A percentile compares a stretch with the other conserved stretches of the same genome.
Evolutionary conservation across 2,329 filamentous ascomycete species (phyloP).

Genomic region (Nakataea oryzae): DNA sequence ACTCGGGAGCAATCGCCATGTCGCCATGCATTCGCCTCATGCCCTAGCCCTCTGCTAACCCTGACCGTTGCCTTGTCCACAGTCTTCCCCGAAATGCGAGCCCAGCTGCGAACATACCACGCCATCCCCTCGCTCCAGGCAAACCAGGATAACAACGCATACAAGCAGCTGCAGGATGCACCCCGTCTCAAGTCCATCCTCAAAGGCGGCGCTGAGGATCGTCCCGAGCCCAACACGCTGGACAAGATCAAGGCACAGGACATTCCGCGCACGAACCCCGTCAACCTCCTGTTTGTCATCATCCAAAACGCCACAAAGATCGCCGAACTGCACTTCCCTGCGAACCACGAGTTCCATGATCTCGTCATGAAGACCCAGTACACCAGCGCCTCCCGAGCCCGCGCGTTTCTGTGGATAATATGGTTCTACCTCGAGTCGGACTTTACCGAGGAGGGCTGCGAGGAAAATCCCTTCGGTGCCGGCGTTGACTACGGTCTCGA

Average conservation of each 20-base stretch:
- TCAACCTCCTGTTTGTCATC: slow-evolving; percentile 93
- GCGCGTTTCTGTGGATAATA: slow-evolving; percentile 92
- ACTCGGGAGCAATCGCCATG: not conserved
- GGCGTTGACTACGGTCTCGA: slow-evolving; percentile 56
- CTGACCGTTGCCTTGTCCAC: slow-evolving; percentile 5
- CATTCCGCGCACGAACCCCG: slow-evolving; percentile 78
- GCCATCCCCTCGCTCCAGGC: slow-evolving; percentile 94
- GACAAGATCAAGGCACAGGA: slow-evolving; percentile 64
- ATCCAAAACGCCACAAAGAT: slow-evolving; percentile 84
- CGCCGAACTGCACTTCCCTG: slow-evolving; percentile 83
- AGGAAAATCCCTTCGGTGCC: slow-evolving; percentile 81
- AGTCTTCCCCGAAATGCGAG: slow-evolving; percentile 99
- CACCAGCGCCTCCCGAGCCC: slow-evolving; percentile 72
- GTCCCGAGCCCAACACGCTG: slow-evolving; percentile 70
- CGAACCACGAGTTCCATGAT: slow-evolving; percentile 85
- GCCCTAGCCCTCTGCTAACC: slow-evolving; percentile 8
- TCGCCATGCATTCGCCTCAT: not conserved
- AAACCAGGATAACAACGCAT: slow-evolving; percentile 86
- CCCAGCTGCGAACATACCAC: slow-evolving; percentile 93
- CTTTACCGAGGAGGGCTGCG: slow-evolving; percentile 77
- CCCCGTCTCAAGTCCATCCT: slow-evolving; percentile 93
- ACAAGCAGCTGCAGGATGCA: slow-evolving; percentile 96
- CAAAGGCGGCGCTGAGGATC: slow-evolving; percentile 90
- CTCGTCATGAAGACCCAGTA: slow-evolving; percentile 84
- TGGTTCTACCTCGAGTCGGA: slow-evolving; percentile 99